These are phyloP conservation scores for Purshia tridentata DNA, from an alignment of 306 rosid genomes.

Conservation along the genomic window DNA sequence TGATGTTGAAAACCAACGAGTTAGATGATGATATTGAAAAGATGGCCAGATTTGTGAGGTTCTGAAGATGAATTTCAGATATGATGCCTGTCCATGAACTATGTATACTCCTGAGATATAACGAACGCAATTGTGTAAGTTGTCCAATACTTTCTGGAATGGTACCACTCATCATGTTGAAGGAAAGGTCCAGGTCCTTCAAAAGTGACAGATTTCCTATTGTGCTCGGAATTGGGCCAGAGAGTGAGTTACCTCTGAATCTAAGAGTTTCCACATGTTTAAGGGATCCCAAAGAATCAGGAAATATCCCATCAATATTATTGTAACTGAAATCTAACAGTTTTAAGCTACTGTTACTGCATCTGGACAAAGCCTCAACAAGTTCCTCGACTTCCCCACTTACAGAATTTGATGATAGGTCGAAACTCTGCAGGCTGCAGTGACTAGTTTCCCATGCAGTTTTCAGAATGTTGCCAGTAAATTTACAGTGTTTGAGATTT, in stretches of 20 bases:
- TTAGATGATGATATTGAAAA: neutral
- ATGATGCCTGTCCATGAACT: conserved; percentile 10
- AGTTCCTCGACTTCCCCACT: too few species aligned
- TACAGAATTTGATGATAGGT: too few species aligned
- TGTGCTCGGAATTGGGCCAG: neutral
- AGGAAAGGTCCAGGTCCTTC: neutral
- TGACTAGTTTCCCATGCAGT: neutral
- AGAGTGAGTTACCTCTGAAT: neutral
- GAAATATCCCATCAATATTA: too few species aligned
- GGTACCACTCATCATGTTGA: conserved; percentile 8
- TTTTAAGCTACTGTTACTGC: too few species aligned
- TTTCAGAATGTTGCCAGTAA: too few species aligned
- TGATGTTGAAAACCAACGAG: neutral
- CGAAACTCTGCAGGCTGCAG: too few species aligned
- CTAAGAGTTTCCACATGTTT: too few species aligned
- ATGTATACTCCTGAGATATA: neutral
- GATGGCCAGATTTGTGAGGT: neutral
- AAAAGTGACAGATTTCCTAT: conserved; percentile 1
- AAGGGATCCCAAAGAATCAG: too few species aligned
- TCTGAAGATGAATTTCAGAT: conserved; percentile 3
- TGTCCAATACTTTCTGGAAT: conserved; percentile 16
- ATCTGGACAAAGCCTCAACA: too few species aligned
- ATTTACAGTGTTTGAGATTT: too few species aligned
- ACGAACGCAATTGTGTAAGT: neutral
- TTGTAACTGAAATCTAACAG: too few species aligned